Conservation (phyloP, 2,329 filamentous ascomycete genomes). For the Penicillium sp. region DNA sequence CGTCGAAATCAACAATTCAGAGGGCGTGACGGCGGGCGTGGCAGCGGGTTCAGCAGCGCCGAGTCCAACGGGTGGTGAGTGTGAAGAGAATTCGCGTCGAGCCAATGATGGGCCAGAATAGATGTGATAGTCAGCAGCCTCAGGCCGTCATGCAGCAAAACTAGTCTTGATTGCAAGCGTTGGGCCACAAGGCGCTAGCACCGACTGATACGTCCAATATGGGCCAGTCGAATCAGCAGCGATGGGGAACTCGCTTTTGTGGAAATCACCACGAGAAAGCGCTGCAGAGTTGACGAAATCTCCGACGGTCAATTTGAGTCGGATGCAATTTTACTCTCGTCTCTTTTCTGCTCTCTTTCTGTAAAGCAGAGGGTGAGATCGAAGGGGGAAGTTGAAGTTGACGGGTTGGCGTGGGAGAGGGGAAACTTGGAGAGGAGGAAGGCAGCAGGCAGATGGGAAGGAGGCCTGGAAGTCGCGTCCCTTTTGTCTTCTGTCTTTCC, state of each 20-base stretch:
- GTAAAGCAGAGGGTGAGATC: background rate
- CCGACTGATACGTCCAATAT: slow-evolving; percentile 20
- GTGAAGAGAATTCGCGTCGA: slow-evolving; percentile 20
- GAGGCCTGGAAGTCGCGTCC: slow-evolving; percentile 16
- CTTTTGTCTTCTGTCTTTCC: slow-evolving; percentile 15
- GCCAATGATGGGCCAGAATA: slow-evolving; percentile 19
- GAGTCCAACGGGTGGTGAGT: slow-evolving; percentile 15
- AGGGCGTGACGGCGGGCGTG: slow-evolving; percentile 13
- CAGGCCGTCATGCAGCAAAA: slow-evolving; percentile 28
- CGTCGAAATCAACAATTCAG: slow-evolving; percentile 25
- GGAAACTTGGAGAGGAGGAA: background rate
- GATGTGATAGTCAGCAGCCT: slow-evolving; percentile 19
- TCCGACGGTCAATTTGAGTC: background rate
- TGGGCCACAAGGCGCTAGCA: slow-evolving; percentile 35
- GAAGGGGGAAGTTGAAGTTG: background rate
- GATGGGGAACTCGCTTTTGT: slow-evolving; percentile 6
- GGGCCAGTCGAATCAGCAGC: slow-evolving; percentile 21
- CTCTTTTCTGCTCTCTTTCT: background rate
- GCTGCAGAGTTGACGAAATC: background rate
- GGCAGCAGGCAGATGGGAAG: slow-evolving; percentile 3
- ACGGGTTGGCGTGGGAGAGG: background rate
- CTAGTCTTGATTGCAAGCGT: slow-evolving; percentile 22
- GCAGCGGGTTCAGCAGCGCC: slow-evolving; percentile 19
- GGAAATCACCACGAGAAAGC: slow-evolving; percentile 15
- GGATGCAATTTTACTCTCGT: background rate